Evolutionary conservation across 2,329 filamentous ascomycete species (phyloP), one percentile per base, ranked within the genome.

Genomic region (Pseudovirgaria hyperparasitica): DNA sequence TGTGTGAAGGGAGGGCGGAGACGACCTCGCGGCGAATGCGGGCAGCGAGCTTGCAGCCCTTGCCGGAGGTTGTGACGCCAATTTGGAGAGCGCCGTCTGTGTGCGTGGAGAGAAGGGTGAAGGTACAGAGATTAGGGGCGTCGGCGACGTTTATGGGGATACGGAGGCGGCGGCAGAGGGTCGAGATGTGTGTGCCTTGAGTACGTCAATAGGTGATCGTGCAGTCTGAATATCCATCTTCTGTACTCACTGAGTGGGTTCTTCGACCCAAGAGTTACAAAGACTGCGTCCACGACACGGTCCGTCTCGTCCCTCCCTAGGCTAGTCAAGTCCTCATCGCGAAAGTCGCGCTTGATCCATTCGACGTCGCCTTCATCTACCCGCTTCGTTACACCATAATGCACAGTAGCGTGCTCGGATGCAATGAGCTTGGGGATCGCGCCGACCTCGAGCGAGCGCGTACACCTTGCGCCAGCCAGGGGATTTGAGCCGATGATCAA

Each of bases 61-160:
- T 77, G 12, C 90, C 87, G 32, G 92, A 94, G 1, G 90, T 96
- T 3, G 90, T 96, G 31, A 98, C 80, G 35, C 90, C 90, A 34
- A 98, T 78, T 50, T 96, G 90, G 21, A 98, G 65, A 7, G 90
- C 87, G 0, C 90, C 90, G 45, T 94, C 86, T 29, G 71, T 75
- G 52, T 96, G 76, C 6, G 82, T 92, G 14, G 85, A 90, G 23
- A 96, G 72, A 27, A 98, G 67, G 5, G 80, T 79, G 52, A 98
- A 93, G 15, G 82, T 82, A 60, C 85, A 94, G 10, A 96, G 75
- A 18, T 72, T 67, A 0, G 87, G 82, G 0, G 81, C 72, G 57
- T 98, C 90, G 33, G 84, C 72, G 15, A 96, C 84, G 54, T 98
- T 98, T 48, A 98, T 67, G 17, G 87, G 87, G 40, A 98, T 90